Evolutionary conservation across 495 filamentous ascomycete species (phyloP).

Genomic region (Delitschia confertaspora): DNA sequence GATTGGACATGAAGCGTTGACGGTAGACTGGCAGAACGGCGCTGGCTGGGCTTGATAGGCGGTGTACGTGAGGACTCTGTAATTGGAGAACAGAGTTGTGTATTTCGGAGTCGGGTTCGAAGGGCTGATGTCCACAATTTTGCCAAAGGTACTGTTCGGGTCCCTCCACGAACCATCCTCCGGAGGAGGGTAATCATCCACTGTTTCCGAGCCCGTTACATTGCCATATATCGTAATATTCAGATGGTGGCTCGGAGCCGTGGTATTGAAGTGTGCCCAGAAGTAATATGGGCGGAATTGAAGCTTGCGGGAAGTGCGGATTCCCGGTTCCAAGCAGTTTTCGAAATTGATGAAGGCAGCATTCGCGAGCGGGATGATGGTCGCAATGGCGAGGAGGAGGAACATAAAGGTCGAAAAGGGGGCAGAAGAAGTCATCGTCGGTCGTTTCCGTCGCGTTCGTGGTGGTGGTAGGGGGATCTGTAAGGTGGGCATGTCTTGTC

Average conservation of each 20-base stretch:
- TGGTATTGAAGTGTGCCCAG: slow-evolving; percentile 61
- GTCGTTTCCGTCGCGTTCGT: slow-evolving; percentile 19
- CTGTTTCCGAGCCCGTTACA: slow-evolving; percentile 55
- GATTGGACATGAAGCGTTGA: slow-evolving; percentile 63
- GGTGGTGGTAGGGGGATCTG: slow-evolving; percentile 10
- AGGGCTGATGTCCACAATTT: slow-evolving; percentile 55
- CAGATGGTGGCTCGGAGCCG: slow-evolving; percentile 54
- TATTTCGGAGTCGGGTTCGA: slow-evolving; percentile 49
- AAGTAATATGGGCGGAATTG: slow-evolving; percentile 73
- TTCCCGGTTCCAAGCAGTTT: slow-evolving; percentile 66
- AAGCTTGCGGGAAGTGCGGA: slow-evolving; percentile 47
- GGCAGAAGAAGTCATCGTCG: neutral
- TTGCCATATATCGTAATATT: slow-evolving; percentile 83
- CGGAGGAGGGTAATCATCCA: slow-evolving; percentile 42
- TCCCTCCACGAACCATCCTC: slow-evolving; percentile 46
- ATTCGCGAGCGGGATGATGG: slow-evolving; percentile 13
- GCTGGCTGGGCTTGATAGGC: slow-evolving; percentile 45
- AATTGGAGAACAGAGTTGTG: slow-evolving; percentile 59
- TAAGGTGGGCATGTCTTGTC: slow-evolving; percentile 13
- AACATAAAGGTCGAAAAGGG: slow-evolving; percentile 2
- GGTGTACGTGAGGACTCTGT: slow-evolving; percentile 65
- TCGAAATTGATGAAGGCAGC: slow-evolving; percentile 66
- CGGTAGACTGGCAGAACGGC: slow-evolving; percentile 55
- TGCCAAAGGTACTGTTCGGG: slow-evolving; percentile 55
- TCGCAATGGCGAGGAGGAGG: slow-evolving; percentile 9